Percentiles rank a stretch among this genome's conserved stretches.
These are phyloP conservation scores for Celoporthe dispersa DNA, from an alignment of 2,329 filamentous ascomycete genomes.

Conservation along the genomic window DNA sequence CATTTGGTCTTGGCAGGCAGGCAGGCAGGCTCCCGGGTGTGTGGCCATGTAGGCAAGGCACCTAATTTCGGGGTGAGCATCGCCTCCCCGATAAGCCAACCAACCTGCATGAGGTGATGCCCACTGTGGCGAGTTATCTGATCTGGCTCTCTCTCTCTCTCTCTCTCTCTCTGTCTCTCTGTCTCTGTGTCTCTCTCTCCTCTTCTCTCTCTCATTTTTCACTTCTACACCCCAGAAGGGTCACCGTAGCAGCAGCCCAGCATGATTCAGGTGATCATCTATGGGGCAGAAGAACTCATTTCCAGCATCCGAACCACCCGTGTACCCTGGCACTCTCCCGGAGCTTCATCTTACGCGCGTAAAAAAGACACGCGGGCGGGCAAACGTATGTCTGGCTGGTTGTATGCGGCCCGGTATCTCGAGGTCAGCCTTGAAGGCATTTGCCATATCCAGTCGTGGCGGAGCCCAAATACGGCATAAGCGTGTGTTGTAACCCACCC, in stretches of 20 bases:
- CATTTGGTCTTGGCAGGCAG: background rate
- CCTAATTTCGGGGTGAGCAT: background rate
- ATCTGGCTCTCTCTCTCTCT: background rate
- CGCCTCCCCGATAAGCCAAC: background rate
- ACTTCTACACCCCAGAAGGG: background rate
- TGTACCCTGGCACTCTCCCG: background rate
- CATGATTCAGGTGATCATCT: background rate
- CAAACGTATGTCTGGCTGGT: background rate
- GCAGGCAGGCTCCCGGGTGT: background rate
- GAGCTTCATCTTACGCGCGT: background rate
- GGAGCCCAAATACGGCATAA: background rate
- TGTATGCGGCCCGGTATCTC: background rate
- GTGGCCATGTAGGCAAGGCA: background rate
- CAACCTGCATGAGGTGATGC: conserved; percentile 1
- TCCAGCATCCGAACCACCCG: background rate
- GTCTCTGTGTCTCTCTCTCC: too few species aligned
- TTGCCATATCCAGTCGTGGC: background rate
- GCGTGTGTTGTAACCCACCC: background rate
- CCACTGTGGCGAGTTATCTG: conserved; percentile 2
- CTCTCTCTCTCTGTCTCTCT: background rate
- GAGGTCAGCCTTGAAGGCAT: background rate
- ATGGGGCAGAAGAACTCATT: background rate
- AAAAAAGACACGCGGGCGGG: background rate
- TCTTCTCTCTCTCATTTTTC: background rate
- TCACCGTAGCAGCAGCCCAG: background rate